A percentile compares a stretch with the other conserved stretches of the same genome.
These are phyloP conservation scores for Sporobolomyces roseus DNA, from an alignment of 768 basidiomycete species.

Conservation along the genomic window DNA sequence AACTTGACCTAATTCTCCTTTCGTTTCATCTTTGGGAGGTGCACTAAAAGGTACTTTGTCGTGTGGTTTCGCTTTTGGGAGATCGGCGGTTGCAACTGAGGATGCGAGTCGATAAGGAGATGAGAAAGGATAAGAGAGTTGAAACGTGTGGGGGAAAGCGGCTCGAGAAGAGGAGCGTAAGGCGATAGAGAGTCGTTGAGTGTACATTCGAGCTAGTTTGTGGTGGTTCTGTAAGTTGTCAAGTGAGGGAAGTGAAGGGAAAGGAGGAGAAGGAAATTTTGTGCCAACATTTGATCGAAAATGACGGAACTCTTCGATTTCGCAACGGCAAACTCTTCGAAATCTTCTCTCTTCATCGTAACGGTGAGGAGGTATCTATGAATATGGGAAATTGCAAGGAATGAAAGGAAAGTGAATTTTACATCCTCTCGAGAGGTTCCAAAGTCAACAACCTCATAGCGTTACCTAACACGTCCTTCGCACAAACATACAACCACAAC, in stretches of 20 bases:
- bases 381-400: background rate
- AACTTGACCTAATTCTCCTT: slow-evolving; percentile 1
- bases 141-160: background rate
- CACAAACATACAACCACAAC: slow-evolving; percentile 81
- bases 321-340: too few species aligned
- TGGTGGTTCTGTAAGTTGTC: background rate
- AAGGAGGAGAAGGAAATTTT: too few species aligned
- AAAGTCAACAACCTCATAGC: slow-evolving; percentile 85
- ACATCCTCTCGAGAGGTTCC: slow-evolving; percentile 90
- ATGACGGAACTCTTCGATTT: too few species aligned
- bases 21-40: background rate
- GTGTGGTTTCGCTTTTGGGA: background rate
- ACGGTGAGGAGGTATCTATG: background rate
- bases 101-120: background rate
- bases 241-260: too few species aligned
- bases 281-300: too few species aligned
- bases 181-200: background rate
- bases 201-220: background rate
- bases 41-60: background rate
- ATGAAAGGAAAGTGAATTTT: slow-evolving; percentile 10
- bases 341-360: background rate
- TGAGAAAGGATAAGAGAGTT: background rate
- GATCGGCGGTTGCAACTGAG: background rate
- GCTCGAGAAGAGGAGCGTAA: too few species aligned
- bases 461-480: slow-evolving; percentile 80